Base-by-base conservation (phyloP, 2,329 filamentous ascomycete genomes). In the Myriosclerotinia curreyana region DNA sequence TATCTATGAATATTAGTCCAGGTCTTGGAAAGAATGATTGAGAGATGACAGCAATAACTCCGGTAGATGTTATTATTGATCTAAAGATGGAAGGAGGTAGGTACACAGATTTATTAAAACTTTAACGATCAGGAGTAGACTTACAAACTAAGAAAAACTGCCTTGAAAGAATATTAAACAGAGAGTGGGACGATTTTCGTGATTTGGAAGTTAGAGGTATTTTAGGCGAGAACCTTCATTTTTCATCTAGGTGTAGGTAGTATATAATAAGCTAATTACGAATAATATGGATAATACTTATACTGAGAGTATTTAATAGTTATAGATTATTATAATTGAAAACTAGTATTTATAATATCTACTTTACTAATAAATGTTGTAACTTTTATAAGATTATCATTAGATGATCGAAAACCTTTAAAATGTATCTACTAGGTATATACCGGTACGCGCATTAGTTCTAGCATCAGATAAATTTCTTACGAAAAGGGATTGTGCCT, bases 401-500 rank as follows among this genome's bases (percentile, higher is more conserved):
- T n/a, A 22, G 36, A 28, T 54, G 12, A 54, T 25, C 36, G 4
- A 20, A 25, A 54, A 20, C 15, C 22, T 28, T 40, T 40, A 12
- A 42, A 12, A 28, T 22, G 15, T 20, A 54, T 3, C 25, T 28
- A 6, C 8, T 31, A 2, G 1, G 12, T 42, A 42, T 14, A 11
- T 38, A 38, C 7, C n/a, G n/a, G 8, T 31, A 31, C 28, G 36
- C 9, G 36, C 12, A 38, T 14, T 38, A 25, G 34, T 14, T 38
- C 25, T 42, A 28, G 28, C 3, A 34, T 17, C 53, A 28, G 54
- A 46, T 46, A 56, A 46, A 46, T 14, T 34, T 17, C 54, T 46
- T 20, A 56, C 40, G 54, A 46, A 34, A 46, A 56, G 40, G 40
- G 54, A 46, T 46, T 12, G 34, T 56, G 38, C 38, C 38, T 56